These are phyloP conservation scores for Evansstolkia leycettana DNA, from an alignment of 495 filamentous ascomycete genomes.

Conservation along the genomic window DNA sequence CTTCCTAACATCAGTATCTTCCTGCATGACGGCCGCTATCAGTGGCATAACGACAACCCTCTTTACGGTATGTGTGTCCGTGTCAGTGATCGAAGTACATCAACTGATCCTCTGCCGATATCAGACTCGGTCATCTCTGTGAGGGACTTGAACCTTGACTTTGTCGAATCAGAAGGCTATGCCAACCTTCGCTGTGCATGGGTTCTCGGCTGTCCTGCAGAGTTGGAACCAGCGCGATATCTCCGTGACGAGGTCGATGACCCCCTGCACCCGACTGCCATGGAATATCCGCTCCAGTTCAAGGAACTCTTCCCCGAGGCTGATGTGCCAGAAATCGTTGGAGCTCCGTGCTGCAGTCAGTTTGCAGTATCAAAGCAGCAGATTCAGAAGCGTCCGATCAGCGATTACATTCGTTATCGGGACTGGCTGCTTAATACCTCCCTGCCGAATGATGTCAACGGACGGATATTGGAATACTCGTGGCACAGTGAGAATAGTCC, in stretches of 20 bases:
- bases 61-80: conserved; percentile 31
- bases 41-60: conserved; percentile 45
- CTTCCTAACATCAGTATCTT: conserved; percentile 34
- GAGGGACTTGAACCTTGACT: conserved; percentile 10
- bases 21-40: conserved; percentile 27
- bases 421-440: conserved; percentile 47
- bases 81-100: too few species aligned
- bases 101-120: neutral
- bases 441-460: conserved; percentile 39
- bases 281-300: conserved; percentile 17
- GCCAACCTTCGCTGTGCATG: conserved; percentile 8
- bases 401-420: too few species aligned
- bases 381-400: conserved; percentile 16
- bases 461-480: conserved; percentile 54
- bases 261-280: conserved; percentile 7
- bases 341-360: conserved; percentile 51
- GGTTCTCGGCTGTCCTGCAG: conserved; percentile 29
- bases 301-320: conserved; percentile 26
- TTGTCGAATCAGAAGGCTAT: conserved; percentile 27
- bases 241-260: conserved; percentile 12
- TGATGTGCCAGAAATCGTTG: conserved; percentile 18
- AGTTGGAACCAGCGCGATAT: conserved; percentile 17
- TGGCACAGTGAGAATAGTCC: conserved; percentile 44
- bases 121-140: conserved; percentile 16
- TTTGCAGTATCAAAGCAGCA: conserved; percentile 48